Percentiles rank a stretch among this genome's conserved stretches.
These are phyloP conservation scores for Paracamarosporium sp. DNA, from an alignment of 2,329 filamentous ascomycete species.

Conservation along the genomic window DNA sequence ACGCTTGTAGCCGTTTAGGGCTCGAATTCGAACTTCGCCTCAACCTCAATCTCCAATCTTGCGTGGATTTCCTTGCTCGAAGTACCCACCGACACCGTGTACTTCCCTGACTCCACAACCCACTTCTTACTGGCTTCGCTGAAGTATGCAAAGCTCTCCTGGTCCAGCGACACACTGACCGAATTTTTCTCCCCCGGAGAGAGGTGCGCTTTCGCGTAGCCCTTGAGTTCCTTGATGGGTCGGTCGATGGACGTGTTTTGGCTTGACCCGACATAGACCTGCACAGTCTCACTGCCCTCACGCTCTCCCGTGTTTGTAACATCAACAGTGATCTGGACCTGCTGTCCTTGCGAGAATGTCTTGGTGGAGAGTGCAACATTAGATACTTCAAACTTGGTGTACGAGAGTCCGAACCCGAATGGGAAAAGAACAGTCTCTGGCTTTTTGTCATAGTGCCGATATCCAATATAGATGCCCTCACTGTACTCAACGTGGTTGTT, in stretches of 20 bases:
- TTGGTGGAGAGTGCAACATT: too few relatives aligned
- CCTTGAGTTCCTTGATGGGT: not conserved
- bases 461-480: too few relatives aligned
- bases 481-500: too few relatives aligned
- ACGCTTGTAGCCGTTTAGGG: not conserved
- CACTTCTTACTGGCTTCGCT: not conserved
- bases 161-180: not conserved
- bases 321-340: not conserved
- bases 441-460: too few relatives aligned
- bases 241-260: not conserved
- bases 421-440: too few relatives aligned
- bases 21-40: not conserved
- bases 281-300: not conserved
- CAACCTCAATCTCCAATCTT: not conserved
- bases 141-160: not conserved
- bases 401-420: too few relatives aligned
- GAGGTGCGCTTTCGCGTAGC: not conserved
- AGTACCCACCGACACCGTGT: not conserved
- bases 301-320: not conserved
- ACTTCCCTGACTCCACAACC: not conserved
- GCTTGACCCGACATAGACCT: not conserved
- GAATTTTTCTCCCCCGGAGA: not conserved
- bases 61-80: not conserved
- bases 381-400: too few relatives aligned
- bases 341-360: not conserved